A percentile compares a stretch with the other conserved stretches of the same genome.
Conservation (phyloP, 1,284 basidiomycete genomes). For the Golubevia sp. region DNA sequence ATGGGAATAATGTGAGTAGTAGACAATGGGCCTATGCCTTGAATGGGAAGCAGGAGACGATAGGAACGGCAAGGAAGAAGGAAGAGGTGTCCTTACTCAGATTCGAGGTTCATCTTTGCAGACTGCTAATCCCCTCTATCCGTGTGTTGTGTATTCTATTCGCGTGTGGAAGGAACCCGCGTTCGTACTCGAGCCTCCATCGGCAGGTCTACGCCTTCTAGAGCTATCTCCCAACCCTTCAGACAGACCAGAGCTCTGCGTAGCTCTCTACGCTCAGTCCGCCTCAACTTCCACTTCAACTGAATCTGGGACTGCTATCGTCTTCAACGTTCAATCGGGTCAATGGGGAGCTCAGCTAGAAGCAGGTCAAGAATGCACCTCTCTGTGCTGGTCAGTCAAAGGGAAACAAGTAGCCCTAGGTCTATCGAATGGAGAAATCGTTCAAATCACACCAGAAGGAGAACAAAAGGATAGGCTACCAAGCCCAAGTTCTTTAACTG, state of each 20-base stretch:
- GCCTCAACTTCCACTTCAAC: slow-evolving; percentile 56
- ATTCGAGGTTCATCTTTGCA: neutral
- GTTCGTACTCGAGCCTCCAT: slow-evolving; percentile 26
- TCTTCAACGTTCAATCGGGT: slow-evolving; percentile 30
- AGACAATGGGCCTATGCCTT: too few relatives aligned
- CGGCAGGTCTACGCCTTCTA: slow-evolving; percentile 20
- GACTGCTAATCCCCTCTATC: too few relatives aligned
- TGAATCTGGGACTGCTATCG: slow-evolving; percentile 19
- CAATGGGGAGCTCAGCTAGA: slow-evolving; percentile 24
- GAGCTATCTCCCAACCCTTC: slow-evolving; percentile 64
- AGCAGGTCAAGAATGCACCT: slow-evolving; percentile 19
- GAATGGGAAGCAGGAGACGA: too few relatives aligned
- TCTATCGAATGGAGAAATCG: slow-evolving; percentile 62
- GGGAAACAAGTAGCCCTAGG: slow-evolving; percentile 68
- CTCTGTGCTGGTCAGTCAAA: slow-evolving; percentile 66
- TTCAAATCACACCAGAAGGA: slow-evolving; percentile 66
- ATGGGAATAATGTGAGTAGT: slow-evolving; percentile 11
- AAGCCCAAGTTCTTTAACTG: slow-evolving; percentile 57
- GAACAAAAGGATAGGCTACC: slow-evolving; percentile 64
- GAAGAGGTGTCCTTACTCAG: too few relatives aligned
- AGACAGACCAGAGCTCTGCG: slow-evolving; percentile 58
- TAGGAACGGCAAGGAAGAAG: too few relatives aligned
- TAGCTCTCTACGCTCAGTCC: slow-evolving; percentile 57
- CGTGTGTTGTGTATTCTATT: too few relatives aligned
- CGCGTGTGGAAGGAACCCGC: slow-evolving; percentile 13